A percentile compares a stretch with the other conserved stretches of the same genome.
These are phyloP conservation scores for Casuarina cunninghamiana DNA, from an alignment of 306 rosid genomes.

Conservation along the genomic window DNA sequence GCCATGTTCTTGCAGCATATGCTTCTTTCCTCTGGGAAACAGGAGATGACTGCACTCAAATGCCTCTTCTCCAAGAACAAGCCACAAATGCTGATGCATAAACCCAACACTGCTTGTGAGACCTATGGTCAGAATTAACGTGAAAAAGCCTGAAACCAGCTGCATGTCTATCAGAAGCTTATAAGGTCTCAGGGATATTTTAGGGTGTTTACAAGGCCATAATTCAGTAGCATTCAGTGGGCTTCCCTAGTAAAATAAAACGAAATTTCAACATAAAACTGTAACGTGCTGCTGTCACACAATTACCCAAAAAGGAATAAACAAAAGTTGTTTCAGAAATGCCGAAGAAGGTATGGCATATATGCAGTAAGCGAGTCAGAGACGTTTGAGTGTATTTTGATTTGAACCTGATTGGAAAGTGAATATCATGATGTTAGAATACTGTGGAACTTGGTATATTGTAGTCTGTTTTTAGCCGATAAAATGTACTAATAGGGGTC, in stretches of 20 bases:
- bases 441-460: not conserved
- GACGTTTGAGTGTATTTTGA: not conserved
- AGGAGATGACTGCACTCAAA: constrained; percentile 36
- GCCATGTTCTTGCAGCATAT: constrained; percentile 77
- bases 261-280: not conserved
- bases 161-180: not conserved
- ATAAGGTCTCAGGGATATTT: not conserved
- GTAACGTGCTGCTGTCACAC: not conserved
- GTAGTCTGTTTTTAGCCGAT: not conserved
- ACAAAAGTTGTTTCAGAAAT: not conserved
- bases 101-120: constrained; percentile 5
- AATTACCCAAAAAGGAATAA: not conserved
- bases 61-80: constrained; percentile 27
- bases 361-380: not conserved
- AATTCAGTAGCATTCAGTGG: not conserved
- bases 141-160: constrained; percentile 3
- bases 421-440: not conserved
- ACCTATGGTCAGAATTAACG: constrained; percentile 7
- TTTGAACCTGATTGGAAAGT: not conserved
- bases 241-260: not conserved
- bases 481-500: not conserved
- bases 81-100: constrained; percentile 25
- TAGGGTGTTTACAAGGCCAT: not conserved
- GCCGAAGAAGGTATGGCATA: not conserved
- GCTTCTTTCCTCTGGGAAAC: constrained; percentile 82